These are phyloP conservation scores for Mycena crocata DNA, from an alignment of 768 basidiomycete genomes.

Conservation along the genomic window DNA sequence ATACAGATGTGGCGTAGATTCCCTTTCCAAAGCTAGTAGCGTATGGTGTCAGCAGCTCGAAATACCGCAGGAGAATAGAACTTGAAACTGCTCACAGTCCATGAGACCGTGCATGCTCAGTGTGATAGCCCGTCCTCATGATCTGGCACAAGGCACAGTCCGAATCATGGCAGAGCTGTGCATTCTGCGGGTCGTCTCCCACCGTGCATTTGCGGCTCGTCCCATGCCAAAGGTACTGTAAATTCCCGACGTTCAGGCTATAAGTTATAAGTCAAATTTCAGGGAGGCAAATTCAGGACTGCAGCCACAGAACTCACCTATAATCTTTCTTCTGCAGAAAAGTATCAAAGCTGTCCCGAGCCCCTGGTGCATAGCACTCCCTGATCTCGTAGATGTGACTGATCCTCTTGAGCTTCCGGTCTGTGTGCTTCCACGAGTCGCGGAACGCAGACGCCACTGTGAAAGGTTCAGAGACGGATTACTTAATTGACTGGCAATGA, in stretches of 20 bases:
- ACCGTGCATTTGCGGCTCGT: slow-evolving; percentile 9
- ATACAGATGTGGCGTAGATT: slow-evolving; percentile 3
- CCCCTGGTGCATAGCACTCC: not conserved
- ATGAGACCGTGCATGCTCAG: not conserved
- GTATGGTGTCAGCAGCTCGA: slow-evolving; percentile 1
- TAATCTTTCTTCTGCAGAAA: not conserved
- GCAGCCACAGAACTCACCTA: not conserved
- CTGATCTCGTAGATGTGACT: not conserved
- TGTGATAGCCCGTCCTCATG: not conserved
- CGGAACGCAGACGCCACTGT: not conserved
- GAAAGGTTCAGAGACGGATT: slow-evolving; percentile 1
- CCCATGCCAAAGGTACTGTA: not conserved
- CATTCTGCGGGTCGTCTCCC: slow-evolving; percentile 4
- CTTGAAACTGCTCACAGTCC: slow-evolving; percentile 1
- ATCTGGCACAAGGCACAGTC: slow-evolving; percentile 1
- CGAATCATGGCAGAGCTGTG: slow-evolving; percentile 7
- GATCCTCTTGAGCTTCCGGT: not conserved
- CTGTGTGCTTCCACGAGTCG: slow-evolving; percentile 3
- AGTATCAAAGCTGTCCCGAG: not conserved
- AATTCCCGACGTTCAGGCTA: not conserved
- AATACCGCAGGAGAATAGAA: slow-evolving; percentile 1
- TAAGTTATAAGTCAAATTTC: not conserved
- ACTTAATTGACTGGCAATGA: not conserved
- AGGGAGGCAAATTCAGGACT: not conserved
- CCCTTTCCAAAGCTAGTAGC: slow-evolving; percentile 3